These are phyloP conservation scores for Melaleuca alternifolia DNA, from an alignment of 345 rosid species.

Conservation along the genomic window DNA sequence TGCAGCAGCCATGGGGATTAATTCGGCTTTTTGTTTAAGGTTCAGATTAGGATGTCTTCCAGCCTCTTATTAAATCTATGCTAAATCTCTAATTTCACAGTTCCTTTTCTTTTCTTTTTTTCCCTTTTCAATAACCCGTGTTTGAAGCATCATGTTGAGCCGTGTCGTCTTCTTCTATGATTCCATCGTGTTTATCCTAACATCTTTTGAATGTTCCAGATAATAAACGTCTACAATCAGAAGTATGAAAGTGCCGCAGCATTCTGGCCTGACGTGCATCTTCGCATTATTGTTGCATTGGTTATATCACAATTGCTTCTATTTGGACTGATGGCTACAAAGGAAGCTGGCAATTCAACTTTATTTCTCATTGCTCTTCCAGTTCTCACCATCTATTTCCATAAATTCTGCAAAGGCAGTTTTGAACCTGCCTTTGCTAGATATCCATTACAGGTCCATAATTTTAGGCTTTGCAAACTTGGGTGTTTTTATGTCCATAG, in stretches of 20 bases:
- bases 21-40: not conserved
- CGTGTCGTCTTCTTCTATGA: not conserved
- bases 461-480: not conserved
- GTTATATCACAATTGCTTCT: slow-evolving; percentile 64
- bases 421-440: slow-evolving; percentile 65
- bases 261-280: slow-evolving; percentile 93
- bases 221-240: slow-evolving; percentile 86
- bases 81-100: not conserved
- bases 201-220: slow-evolving; percentile 16
- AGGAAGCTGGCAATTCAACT: slow-evolving; percentile 42
- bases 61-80: not conserved
- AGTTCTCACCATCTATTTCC: slow-evolving; percentile 58
- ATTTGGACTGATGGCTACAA: slow-evolving; percentile 59
- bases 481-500: not conserved
- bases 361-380: slow-evolving; percentile 69
- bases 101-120: too few relatives aligned
- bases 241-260: slow-evolving; percentile 80
- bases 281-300: slow-evolving; percentile 52
- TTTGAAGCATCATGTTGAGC: not conserved
- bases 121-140: not conserved
- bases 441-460: slow-evolving; percentile 64
- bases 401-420: slow-evolving; percentile 59
- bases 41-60: not conserved
- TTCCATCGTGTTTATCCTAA: not conserved
- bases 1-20: not conserved